phyloP scores from a whole-genome alignment of 352 stramenopile genomes.

The Phytophthora multivora region DNA sequence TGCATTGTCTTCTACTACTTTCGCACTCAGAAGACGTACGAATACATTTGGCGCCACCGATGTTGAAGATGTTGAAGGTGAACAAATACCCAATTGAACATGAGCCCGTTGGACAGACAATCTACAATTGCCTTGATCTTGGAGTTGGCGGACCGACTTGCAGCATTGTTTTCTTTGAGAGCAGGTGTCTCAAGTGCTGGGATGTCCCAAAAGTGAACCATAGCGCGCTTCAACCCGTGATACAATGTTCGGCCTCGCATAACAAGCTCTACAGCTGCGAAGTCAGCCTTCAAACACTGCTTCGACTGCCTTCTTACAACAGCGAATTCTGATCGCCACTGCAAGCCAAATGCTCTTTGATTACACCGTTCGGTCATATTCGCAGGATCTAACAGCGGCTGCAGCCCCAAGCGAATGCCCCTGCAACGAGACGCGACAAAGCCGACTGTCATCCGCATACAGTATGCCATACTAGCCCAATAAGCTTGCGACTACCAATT shows the following conservation, averaged over 20 bases:
- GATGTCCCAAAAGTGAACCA: background rate
- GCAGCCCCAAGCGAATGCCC: conserved; percentile 25
- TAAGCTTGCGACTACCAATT: background rate
- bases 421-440: conserved; percentile 14
- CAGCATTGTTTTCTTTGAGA: too few relatives aligned
- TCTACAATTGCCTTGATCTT: too few relatives aligned
- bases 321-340: background rate
- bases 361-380: background rate
- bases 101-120: background rate
- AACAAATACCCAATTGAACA: too few relatives aligned
- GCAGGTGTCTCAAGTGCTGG: background rate
- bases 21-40: too few relatives aligned
- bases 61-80: background rate
- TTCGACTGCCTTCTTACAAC: background rate
- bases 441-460: background rate
- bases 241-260: conserved; percentile 12
- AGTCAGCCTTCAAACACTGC: background rate
- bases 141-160: too few relatives aligned
- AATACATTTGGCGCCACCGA: too few relatives aligned
- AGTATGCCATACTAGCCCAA: background rate
- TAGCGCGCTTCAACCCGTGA: background rate
- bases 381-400: background rate
- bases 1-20: background rate
- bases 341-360: background rate
- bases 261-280: conserved; percentile 6